Evolutionary conservation across 2,329 filamentous ascomycete species (phyloP), one percentile per base, ranked within the genome.

Genomic region (Curvularia sp.): DNA sequence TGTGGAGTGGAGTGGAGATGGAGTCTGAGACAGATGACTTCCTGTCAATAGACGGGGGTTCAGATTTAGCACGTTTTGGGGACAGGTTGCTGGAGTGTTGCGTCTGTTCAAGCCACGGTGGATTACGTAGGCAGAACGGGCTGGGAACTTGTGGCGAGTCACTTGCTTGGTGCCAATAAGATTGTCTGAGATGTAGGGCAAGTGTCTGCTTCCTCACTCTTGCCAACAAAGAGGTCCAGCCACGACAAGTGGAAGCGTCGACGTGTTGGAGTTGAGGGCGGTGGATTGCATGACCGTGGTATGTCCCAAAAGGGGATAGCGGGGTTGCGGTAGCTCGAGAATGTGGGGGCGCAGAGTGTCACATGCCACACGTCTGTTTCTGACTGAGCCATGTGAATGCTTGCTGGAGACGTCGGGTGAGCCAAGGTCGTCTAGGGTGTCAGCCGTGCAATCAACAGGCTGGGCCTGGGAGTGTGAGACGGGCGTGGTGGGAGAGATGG

Each of bases 341-440:
- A 65, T 65, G 63, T 65, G 55, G 63, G 64, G 62, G 64, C 60
- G 57, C 60, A 49, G 54, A 35, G 55, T 63, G 65, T 66, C 65
- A 66, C 64, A 64, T 68, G 65, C 62, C 63, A 62, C 49, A 59
- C 61, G 56, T 58, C 18, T 50, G 64, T 65, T 57, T 65, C 62
- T 57, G 55, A 30, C 53, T 38, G 50, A 58, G 58, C 59, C 62
- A 63, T 61, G 59, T 55, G 59, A 50, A 59, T 49, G 42, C 57
- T 35, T 48, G 48, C 30, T 58, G 47, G 56, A 50, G 55, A 53
- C 47, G 57, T 58, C 57, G 57, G 57, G 52, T 58, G 57, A 58
- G 57, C 60, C 51, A 54, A 58, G 56, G 60, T 55, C 55, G 62
- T 57, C 48, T 61, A 53, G 58, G 60, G 63, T 65, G 64, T 65